Conservation (phyloP, 2,329 filamentous ascomycete species). For the Scedosporium boydii region DNA sequence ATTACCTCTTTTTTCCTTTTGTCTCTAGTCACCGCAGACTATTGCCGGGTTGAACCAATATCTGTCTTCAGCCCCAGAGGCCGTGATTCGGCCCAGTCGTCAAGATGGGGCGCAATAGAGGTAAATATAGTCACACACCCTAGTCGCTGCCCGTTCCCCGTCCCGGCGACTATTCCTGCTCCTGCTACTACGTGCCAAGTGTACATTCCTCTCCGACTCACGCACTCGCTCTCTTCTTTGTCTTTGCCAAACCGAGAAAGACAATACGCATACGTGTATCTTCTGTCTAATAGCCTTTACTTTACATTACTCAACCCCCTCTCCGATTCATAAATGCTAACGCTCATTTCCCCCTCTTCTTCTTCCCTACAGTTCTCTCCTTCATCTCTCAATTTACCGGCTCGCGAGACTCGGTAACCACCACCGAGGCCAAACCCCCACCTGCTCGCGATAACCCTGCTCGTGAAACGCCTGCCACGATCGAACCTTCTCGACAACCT, state of each 20-base stretch:
- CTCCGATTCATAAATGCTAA: background rate
- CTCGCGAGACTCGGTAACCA: constrained; percentile 13
- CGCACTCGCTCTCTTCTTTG: background rate
- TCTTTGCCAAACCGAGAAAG: background rate
- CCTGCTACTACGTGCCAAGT: background rate
- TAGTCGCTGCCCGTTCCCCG: background rate
- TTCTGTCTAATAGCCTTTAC: background rate
- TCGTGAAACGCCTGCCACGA: background rate
- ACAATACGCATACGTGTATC: background rate
- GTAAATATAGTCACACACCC: constrained; percentile 4
- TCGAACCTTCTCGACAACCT: background rate
- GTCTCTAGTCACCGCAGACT: background rate
- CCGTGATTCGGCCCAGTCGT: background rate
- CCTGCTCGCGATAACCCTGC: background rate
- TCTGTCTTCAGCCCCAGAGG: background rate
- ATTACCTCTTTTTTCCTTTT: background rate
- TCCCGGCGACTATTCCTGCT: background rate
- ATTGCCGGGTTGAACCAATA: background rate
- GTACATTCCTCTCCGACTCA: background rate
- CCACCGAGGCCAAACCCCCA: background rate
- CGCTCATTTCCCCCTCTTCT: background rate
- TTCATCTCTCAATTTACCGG: constrained; percentile 77
- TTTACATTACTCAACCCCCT: background rate
- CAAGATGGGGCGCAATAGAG: constrained; percentile 4
- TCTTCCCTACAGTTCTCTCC: constrained; percentile 56